Evolutionary conservation across 2,329 filamentous ascomycete genomes (phyloP).

Genomic region (Aspergillus pseudoglaucus): DNA sequence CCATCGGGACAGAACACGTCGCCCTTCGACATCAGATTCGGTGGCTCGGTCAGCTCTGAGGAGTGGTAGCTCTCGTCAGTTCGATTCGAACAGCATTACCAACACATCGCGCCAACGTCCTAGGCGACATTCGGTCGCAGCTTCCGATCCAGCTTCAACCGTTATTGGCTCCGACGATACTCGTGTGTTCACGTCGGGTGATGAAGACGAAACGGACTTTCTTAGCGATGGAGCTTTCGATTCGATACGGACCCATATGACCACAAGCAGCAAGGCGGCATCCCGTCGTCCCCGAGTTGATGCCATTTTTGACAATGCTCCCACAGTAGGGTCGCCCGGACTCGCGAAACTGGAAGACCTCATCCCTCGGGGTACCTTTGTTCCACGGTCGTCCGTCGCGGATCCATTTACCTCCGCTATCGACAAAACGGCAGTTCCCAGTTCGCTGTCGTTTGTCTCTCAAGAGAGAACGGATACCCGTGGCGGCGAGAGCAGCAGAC

Average conservation of each 20-base stretch:
- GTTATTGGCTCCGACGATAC: slow-evolving; percentile 57
- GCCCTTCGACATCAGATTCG: slow-evolving; percentile 22
- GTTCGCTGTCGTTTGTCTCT: slow-evolving; percentile 6
- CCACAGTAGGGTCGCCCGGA: slow-evolving; percentile 30
- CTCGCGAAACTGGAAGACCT: slow-evolving; percentile 43
- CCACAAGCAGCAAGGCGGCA: slow-evolving; percentile 47
- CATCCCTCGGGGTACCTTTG: slow-evolving; percentile 41
- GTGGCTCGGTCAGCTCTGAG: slow-evolving; percentile 23
- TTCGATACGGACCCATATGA: slow-evolving; percentile 55
- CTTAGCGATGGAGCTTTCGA: slow-evolving; percentile 58
- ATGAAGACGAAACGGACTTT: slow-evolving; percentile 57
- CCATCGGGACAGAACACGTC: slow-evolving; percentile 10
- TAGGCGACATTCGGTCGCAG: slow-evolving; percentile 50
- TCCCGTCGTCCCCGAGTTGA: slow-evolving; percentile 54
- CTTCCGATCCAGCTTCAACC: slow-evolving; percentile 55
- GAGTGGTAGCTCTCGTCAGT: slow-evolving; percentile 13
- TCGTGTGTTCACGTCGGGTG: slow-evolving; percentile 49
- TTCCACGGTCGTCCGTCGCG: slow-evolving; percentile 19
- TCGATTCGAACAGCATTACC: slow-evolving; percentile 14
- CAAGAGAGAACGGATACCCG: slow-evolving; percentile 5
- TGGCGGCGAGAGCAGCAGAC: slow-evolving; percentile 10
- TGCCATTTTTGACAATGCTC: slow-evolving; percentile 56
- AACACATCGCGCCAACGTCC: slow-evolving; percentile 31
- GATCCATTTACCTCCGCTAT: slow-evolving; percentile 15
- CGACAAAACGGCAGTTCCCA: slow-evolving; percentile 9